Evolutionary conservation across 148 eudicot species (phyloP).

Genomic region (Polygonum maritimum): DNA sequence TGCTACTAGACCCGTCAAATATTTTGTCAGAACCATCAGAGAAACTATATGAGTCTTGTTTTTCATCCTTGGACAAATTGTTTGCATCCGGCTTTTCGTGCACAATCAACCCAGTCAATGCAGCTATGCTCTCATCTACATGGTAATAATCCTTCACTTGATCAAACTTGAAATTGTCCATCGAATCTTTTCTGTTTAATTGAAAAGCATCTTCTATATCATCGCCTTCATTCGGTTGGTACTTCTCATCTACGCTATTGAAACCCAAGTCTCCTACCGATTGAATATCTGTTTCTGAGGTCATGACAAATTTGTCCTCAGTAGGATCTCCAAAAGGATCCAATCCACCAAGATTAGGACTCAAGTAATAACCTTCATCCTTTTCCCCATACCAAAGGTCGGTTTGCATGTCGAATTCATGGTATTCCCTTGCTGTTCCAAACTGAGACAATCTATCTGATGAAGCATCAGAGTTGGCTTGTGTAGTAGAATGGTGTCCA

Average conservation of each 20-base stretch:
- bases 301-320: conserved; percentile 84
- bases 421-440: conserved; percentile 94
- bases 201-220: conserved; percentile 31
- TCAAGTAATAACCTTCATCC: conserved; percentile 60
- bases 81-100: not conserved
- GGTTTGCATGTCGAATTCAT: conserved; percentile 84
- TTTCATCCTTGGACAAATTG: not conserved
- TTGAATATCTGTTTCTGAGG: conserved; percentile 33
- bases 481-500: conserved; percentile 39
- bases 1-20: conserved; percentile 15
- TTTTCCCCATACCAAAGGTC: conserved; percentile 80
- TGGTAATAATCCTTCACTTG: conserved; percentile 31
- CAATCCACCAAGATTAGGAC: conserved; percentile 39
- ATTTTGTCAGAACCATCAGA: conserved; percentile 5
- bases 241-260: conserved; percentile 26
- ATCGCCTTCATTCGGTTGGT: conserved; percentile 20
- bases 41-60: not conserved
- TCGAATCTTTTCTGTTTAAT: conserved; percentile 17
- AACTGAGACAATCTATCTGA: conserved; percentile 94
- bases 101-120: conserved; percentile 15
- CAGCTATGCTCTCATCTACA: conserved; percentile 14
- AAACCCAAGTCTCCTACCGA: conserved; percentile 23
- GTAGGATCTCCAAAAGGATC: conserved; percentile 56
- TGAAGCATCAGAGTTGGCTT: conserved; percentile 60
- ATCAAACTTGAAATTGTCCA: conserved; percentile 22